phyloP scores from a whole-genome alignment of 208 protist species.

The Leishmania braziliensis region DNA sequence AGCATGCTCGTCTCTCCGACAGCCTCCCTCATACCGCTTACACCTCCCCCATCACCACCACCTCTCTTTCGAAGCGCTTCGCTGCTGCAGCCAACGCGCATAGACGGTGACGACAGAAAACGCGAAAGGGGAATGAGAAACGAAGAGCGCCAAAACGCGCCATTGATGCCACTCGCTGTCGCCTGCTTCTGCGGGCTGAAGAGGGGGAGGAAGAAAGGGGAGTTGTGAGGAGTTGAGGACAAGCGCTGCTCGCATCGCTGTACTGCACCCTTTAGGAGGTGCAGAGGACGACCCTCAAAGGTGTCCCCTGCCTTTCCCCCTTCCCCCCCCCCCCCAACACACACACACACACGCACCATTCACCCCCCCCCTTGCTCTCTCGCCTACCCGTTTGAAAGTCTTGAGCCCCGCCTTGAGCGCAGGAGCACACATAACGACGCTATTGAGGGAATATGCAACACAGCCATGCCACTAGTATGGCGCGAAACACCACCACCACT shows the following conservation, averaged over 20 bases:
- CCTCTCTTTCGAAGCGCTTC: too few relatives aligned
- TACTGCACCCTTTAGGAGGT: too few relatives aligned
- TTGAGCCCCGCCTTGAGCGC: background rate
- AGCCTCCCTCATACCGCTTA: too few relatives aligned
- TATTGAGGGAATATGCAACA: background rate
- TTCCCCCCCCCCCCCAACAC: background rate
- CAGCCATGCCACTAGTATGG: background rate
- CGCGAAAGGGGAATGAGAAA: too few relatives aligned
- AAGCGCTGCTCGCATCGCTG: background rate
- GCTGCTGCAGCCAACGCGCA: too few relatives aligned
- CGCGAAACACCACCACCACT: background rate
- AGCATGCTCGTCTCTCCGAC: too few relatives aligned
- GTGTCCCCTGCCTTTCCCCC: background rate
- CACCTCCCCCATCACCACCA: too few relatives aligned
- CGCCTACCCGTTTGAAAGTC: background rate
- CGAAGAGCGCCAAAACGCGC: too few relatives aligned
- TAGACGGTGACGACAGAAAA: too few relatives aligned
- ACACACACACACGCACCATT: background rate
- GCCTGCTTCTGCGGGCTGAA: background rate
- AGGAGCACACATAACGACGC: constrained; percentile 1
- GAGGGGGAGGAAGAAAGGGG: background rate
- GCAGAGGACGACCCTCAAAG: too few relatives aligned
- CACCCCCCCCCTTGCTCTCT: background rate
- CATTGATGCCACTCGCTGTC: background rate
- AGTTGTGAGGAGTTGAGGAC: background rate